These are phyloP conservation scores for Heimioporus sp. DNA, from an alignment of 768 basidiomycete genomes.

Conservation along the genomic window DNA sequence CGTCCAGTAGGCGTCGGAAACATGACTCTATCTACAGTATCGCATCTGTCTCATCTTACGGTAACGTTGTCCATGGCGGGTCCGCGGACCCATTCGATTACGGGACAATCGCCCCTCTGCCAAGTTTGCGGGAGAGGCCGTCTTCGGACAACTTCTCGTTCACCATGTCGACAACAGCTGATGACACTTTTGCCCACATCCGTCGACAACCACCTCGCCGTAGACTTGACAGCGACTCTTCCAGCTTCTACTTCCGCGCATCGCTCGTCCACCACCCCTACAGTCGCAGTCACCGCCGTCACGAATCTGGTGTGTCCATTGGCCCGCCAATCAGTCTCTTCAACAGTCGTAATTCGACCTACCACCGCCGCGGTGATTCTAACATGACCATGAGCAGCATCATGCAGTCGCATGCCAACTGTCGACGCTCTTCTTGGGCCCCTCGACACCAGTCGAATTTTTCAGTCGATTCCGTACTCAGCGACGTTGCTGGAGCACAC, in stretches of 20 bases:
- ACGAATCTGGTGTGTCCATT: conserved; percentile 60
- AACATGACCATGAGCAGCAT: conserved; percentile 56
- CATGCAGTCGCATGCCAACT: conserved; percentile 53
- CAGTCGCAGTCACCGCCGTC: conserved; percentile 52
- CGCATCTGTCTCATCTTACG: conserved; percentile 79
- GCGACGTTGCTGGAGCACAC: conserved; percentile 57
- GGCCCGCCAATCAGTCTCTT: conserved; percentile 71
- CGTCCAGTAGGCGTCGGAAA: conserved; percentile 34
- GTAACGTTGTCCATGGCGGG: conserved; percentile 62
- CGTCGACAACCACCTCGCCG: conserved; percentile 37
- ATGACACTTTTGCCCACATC: conserved; percentile 74
- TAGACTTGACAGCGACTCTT: conserved; percentile 73
- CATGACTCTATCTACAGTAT: conserved; percentile 70
- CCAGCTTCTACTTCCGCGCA: conserved; percentile 67
- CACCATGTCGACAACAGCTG: conserved; percentile 51
- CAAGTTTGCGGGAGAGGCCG: conserved; percentile 52
- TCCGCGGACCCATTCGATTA: conserved; percentile 74
- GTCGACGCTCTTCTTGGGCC: conserved; percentile 59
- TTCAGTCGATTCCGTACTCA: conserved; percentile 65
- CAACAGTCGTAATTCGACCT: conserved; percentile 56
- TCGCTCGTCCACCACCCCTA: conserved; percentile 32
- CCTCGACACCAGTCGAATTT: conserved; percentile 48
- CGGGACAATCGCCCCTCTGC: conserved; percentile 34
- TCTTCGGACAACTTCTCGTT: conserved; percentile 59
- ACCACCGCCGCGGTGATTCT: conserved; percentile 58